A percentile compares a stretch with the other conserved stretches of the same genome.
phyloP scores from a whole-genome alignment of 768 basidiomycete species.

The Lactarius sp. region DNA sequence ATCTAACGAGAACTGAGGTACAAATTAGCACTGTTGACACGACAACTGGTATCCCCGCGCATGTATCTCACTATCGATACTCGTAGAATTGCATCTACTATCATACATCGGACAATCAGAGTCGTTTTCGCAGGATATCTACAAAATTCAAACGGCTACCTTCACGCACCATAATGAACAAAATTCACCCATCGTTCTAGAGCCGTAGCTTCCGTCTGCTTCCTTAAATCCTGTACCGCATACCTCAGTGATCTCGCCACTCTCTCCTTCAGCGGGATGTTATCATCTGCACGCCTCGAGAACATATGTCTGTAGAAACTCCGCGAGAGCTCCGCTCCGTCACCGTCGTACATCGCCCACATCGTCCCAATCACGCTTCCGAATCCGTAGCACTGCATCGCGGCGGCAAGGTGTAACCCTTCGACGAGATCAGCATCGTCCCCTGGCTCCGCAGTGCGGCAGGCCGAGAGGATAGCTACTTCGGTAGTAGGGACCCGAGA shows the following conservation, averaged over 20 bases:
- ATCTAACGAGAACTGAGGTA: too few species aligned
- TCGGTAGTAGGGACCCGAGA: slow-evolving; percentile 8
- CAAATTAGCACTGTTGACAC: too few species aligned
- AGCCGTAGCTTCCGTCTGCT: neutral
- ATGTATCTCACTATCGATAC: too few species aligned
- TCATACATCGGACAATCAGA: neutral
- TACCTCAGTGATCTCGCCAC: neutral
- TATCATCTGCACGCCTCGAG: neutral
- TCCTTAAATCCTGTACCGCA: slow-evolving; percentile 5
- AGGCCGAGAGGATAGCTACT: slow-evolving; percentile 12
- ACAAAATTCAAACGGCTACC: neutral
- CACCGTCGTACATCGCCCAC: slow-evolving; percentile 21
- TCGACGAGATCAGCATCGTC: slow-evolving; percentile 11
- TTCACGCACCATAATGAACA: slow-evolving; percentile 16
- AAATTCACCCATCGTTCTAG: slow-evolving; percentile 16
- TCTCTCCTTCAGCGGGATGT: neutral
- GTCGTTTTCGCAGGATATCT: neutral
- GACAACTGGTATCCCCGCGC: too few species aligned
- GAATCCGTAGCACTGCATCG: slow-evolving; percentile 23
- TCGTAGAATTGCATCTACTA: too few species aligned
- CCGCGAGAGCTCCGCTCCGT: slow-evolving; percentile 1
- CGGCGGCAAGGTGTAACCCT: slow-evolving; percentile 11
- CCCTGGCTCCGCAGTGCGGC: neutral
- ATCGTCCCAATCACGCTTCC: slow-evolving; percentile 22
- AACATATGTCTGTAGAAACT: too few species aligned